A percentile compares a stretch with the other conserved stretches of the same genome.
phyloP scores from a whole-genome alignment of 2,329 filamentous ascomycete species.

The Lecanicillium sp. region DNA sequence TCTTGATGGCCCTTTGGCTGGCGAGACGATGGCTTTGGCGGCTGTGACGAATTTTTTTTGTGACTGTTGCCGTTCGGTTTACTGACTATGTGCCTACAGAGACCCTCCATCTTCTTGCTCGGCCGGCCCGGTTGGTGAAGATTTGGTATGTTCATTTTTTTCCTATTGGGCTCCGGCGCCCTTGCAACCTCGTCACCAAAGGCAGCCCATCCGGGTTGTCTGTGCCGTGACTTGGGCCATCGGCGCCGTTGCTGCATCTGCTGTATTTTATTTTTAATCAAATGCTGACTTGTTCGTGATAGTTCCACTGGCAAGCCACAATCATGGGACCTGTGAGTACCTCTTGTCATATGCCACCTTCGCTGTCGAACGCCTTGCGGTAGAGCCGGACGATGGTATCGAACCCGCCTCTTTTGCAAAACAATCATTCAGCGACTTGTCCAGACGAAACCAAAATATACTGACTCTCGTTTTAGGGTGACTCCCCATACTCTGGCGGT shows the following conservation, averaged over 20 bases:
- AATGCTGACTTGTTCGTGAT: conserved; percentile 17
- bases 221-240: not conserved
- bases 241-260: conserved; percentile 7
- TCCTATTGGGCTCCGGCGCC: conserved; percentile 18
- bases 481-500: conserved; percentile 95
- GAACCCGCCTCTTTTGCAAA: not conserved
- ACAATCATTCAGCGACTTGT: too few relatives aligned
- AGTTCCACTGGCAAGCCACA: conserved; percentile 99
- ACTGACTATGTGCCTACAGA: conserved; percentile 38
- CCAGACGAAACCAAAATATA: conserved; percentile 8
- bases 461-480: conserved; percentile 52
- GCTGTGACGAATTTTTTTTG: conserved; percentile 5
- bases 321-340: conserved; percentile 96
- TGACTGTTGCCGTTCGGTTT: conserved; percentile 11
- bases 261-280: not conserved
- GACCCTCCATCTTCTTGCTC: conserved; percentile 98
- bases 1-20: too few relatives aligned
- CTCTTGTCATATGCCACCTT: not conserved
- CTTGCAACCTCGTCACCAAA: too few relatives aligned
- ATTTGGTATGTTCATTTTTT: conserved; percentile 66
- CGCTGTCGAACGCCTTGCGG: not conserved
- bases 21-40: not conserved
- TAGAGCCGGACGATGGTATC: not conserved
- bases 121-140: conserved; percentile 91
- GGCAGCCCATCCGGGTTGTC: conserved; percentile 8